Base-by-base conservation (phyloP, 352 stramenopile genomes). In the Blastocystis sp. region DNA sequence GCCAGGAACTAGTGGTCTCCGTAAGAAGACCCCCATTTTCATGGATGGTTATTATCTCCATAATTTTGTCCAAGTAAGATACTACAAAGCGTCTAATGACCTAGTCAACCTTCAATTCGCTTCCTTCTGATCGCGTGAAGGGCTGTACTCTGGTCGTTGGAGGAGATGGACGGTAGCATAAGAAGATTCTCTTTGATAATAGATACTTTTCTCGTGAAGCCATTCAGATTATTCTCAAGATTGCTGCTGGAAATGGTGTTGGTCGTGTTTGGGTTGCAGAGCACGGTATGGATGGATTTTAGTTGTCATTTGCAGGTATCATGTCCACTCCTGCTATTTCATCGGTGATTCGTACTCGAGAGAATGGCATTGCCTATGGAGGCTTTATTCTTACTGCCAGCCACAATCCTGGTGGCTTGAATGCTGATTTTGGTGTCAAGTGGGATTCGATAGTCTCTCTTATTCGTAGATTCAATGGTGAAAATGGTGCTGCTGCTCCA, bases 11-110 rank as follows among this genome's bases (percentile, higher is more conserved):
- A 98, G 93, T 37, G 96, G 96, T 61, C 91, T 99, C 46, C 92
- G 96, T 78, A 99, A 99, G 92, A 98, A 98, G 92, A 98, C 96
- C 2, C 97, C 97, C 90, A 93, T 95, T 37, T 99, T 99, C 91
- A 98, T 97, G 94, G 92, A 94, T 59, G 88, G 93, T 81, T 93
- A 98, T 89, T 99, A 99, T 91, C 92, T 99, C 37, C 92, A 98
- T 90, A 99, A 99, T 91, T 97, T 97, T 63, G 92, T 93, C 71
- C 92, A 94, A 85, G 52, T 66, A 59, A 59, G 5, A 73, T 5
- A 39, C 73, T 6, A 39, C 9, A 3, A 85, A 14, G 2, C 46
- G 24, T 1, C 43, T 32, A 14, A 16, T 14, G 27, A 37, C 99
- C 61, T 95, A 98, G 91, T 91, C 94, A 43, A 95, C 95, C 4